These are phyloP conservation scores for Metarhizium rileyi DNA, from an alignment of 2,329 filamentous ascomycete species.

Conservation along the genomic window DNA sequence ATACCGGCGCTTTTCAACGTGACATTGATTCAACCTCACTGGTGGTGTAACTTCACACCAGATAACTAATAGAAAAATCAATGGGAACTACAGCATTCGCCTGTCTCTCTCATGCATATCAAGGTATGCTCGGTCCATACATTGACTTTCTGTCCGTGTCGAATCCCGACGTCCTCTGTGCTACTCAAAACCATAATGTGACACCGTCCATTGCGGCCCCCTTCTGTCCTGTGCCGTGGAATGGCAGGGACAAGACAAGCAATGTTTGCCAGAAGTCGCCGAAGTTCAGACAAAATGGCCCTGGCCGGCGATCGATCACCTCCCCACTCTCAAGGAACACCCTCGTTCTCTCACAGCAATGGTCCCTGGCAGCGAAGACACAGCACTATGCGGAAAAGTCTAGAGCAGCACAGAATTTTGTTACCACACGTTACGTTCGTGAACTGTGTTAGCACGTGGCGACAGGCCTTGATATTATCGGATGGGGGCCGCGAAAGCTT, in stretches of 20 bases:
- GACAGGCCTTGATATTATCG: neutral
- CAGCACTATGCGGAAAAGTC: neutral
- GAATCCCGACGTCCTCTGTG: neutral
- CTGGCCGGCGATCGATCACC: neutral
- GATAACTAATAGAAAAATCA: no score
- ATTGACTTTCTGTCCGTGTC: neutral
- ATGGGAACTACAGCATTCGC: neutral
- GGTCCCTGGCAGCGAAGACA: neutral
- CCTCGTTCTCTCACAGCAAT: neutral
- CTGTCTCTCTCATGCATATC: neutral
- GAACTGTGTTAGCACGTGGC: neutral
- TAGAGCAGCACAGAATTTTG: neutral
- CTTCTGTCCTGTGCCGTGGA: neutral
- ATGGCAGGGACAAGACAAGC: neutral
- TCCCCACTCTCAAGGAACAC: neutral
- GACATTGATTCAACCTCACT: neutral
- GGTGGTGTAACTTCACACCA: no score
- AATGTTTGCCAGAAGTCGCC: neutral
- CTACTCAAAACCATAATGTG: neutral
- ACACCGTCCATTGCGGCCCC: neutral
- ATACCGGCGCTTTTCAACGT: neutral
- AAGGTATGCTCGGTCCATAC: neutral
- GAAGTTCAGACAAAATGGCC: neutral
- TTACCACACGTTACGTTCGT: neutral
- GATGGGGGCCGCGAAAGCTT: neutral